Base-by-base conservation (phyloP, 768 basidiomycete species). In the Lactarius indigo region DNA sequence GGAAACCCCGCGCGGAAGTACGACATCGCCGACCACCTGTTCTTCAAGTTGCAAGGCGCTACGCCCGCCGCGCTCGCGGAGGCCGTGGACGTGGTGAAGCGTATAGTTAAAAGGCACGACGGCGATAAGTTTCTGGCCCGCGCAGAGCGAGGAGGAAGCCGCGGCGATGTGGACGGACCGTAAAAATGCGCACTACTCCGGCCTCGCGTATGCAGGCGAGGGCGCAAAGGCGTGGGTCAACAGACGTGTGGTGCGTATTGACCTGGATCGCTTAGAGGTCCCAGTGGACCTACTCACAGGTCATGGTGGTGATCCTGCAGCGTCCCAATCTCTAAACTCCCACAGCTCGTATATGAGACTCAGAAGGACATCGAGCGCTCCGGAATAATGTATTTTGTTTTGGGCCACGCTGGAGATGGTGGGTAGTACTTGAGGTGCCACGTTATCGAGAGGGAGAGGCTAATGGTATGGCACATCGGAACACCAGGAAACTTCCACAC, bases 31-130 rank as follows among this genome's bases (percentile, higher is more conserved):
- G 91, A 93, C 73, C 86, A 84, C 26, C 80, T 96, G 13, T 92
- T 93, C 78, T 90, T 96, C 83, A 93, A 94, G 75, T 87, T 96
- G 75, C 91, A 93, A 72, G 91, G 91, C 13, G 82, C 87, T 10
- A 83, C 87, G 1, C 77, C 79, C 1, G 77, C 81, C 2, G 82
- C 87, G 4, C 76, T 92, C n/a, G 74, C 78, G 1, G 89, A 90
- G 69, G 85, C 87, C 0, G 84, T 87, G 0, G 76, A 78, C 7
- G 79, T 88, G 20, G 86, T 89, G 28, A 79, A 85, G 69, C 76
- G 76, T 59, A 79, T 92, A 33, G 81, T 84, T 8, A 79, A 82
- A 73, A 84, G 82, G 72, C 82, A 94, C 64, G 89, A 89, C 0
- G 90, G 88, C 3, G 82, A 81, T 7, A 83, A 84, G 5, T 91